Base-by-base conservation (phyloP, 1,139 yeast genomes). In the Hyphopichia khmerensis region DNA sequence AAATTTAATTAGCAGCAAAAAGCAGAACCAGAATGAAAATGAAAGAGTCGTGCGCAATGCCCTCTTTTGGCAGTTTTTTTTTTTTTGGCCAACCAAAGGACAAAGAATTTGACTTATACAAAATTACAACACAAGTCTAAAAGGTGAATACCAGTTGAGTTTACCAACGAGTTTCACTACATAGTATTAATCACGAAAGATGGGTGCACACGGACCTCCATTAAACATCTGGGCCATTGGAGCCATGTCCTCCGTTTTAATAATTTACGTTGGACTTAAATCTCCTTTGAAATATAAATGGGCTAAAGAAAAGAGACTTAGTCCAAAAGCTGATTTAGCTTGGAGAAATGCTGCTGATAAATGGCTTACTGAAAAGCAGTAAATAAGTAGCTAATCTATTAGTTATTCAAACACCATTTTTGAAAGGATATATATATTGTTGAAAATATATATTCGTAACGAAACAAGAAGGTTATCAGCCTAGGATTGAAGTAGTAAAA, bases 321-420 rank as follows among this genome's bases (percentile, higher is more conserved):
- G 75, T 53, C 79, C 79, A 35, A 73, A 73, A 59, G 76, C 78
- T 35, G 79, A 73, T 47, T 69, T 72, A 52, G 77, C 78, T n/a
- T 73, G 77, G 76, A 72, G 79, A 65, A 70, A 67, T 50, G 71
- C 75, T 43, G 71, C 78, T 36, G 69, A 69, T 46, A 66, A 69
- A 51, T 73, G 79, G 79, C 64, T 73, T 47, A 74, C 72, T 42
- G 59, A 61, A 45, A 59, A 64, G 40, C 35, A 39, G 14, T 33
- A 33, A 14, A 21, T 21, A 13, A 21, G 10, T 14, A 4, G 32
- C 16, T 11, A 7, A n/a, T 27, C 30, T 11, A n/a, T 27, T 8
- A 27, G 11, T n/a, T 21, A 21, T n/a, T n/a, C n/a, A n/a, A n/a
- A n/a, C n/a, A n/a, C n/a, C n/a, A n/a, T n/a, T n/a, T n/a, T n/a